Percentiles rank a stretch among this genome's conserved stretches.
phyloP scores from a whole-genome alignment of 495 filamentous ascomycete genomes.

The Aspergillus affinis region DNA sequence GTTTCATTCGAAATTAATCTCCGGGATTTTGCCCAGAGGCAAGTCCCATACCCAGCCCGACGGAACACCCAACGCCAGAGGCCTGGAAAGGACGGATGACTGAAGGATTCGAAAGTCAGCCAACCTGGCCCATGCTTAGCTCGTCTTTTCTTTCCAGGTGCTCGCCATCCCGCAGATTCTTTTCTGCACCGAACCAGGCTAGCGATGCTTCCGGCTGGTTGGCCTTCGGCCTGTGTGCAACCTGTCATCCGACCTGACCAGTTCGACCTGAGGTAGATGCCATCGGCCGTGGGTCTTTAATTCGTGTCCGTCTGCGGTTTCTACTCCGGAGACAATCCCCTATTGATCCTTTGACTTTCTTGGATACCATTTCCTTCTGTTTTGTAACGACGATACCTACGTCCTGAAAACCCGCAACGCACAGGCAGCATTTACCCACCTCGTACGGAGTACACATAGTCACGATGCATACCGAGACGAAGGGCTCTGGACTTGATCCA shows the following conservation, averaged over 20 bases:
- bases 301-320: too few relatives aligned
- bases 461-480: too few relatives aligned
- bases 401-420: too few relatives aligned
- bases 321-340: too few relatives aligned
- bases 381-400: too few relatives aligned
- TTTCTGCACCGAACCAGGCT: conserved; percentile 6
- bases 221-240: conserved; percentile 1
- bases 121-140: conserved; percentile 17
- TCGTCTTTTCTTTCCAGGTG: not conserved
- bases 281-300: too few relatives aligned
- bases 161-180: conserved; percentile 7
- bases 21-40: not conserved
- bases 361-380: too few relatives aligned
- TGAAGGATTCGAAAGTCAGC: conserved; percentile 7
- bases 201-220: not conserved
- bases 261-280: too few relatives aligned
- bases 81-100: conserved; percentile 9
- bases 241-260: conserved; percentile 4
- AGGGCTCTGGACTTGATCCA: too few relatives aligned
- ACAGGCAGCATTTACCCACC: too few relatives aligned
- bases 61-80: conserved; percentile 15
- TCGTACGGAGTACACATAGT: too few relatives aligned
- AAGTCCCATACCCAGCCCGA: conserved; percentile 10
- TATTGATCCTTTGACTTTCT: conserved; percentile 5
- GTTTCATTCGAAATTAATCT: conserved; percentile 1